Percentiles rank a stretch among this genome's conserved stretches.
phyloP scores from a whole-genome alignment of 2,329 filamentous ascomycete species.

The Ramularia endophylla region DNA sequence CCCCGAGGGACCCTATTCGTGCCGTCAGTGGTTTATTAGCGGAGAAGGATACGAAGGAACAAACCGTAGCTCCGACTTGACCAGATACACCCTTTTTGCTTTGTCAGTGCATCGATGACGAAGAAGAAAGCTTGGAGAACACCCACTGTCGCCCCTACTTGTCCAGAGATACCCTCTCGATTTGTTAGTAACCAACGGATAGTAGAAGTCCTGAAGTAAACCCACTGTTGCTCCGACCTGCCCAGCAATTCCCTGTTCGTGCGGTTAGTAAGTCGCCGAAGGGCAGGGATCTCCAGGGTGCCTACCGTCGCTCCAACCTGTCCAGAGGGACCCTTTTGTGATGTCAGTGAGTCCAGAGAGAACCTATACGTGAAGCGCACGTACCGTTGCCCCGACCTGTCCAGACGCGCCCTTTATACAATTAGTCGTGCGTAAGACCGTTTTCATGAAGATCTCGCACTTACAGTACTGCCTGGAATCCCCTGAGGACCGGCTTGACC shows the following conservation, averaged over 20 bases:
- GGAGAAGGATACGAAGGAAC: background rate
- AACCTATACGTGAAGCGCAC: no score
- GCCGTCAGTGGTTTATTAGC: background rate
- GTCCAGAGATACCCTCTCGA: background rate
- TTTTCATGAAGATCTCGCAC: no score
- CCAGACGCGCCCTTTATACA: no score
- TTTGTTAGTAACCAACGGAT: background rate
- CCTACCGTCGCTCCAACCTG: no score
- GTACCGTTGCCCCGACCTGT: no score
- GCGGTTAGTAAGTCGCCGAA: background rate
- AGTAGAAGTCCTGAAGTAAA: background rate
- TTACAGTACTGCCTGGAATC: no score
- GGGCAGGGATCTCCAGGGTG: no score
- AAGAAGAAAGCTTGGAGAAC: background rate
- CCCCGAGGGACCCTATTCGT: conserved; percentile 8
- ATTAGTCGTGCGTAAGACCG: no score
- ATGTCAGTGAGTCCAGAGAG: no score
- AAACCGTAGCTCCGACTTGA: conserved; percentile 5
- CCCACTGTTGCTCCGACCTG: background rate
- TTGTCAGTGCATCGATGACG: background rate
- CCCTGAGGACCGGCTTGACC: no score
- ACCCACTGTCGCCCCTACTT: background rate
- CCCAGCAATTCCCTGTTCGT: background rate
- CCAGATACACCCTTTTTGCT: conserved; percentile 2
- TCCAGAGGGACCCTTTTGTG: background rate